A percentile compares a stretch with the other conserved stretches of the same genome.
Evolutionary conservation across 352 stramenopile genomes (phyloP).

Genomic region (Pythium dissotocum): DNA sequence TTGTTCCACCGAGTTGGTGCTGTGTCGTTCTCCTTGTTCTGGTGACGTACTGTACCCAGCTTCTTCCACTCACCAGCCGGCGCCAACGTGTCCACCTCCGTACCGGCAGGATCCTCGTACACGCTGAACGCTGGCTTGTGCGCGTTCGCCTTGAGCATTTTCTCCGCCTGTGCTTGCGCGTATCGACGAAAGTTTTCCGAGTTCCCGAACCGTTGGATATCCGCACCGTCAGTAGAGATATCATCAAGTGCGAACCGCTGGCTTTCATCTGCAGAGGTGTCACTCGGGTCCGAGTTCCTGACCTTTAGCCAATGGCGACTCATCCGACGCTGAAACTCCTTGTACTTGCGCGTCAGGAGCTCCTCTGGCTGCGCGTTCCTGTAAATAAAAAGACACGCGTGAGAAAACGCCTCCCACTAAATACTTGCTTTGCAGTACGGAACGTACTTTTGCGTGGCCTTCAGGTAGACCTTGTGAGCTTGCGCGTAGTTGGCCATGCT

Average conservation of each 20-base stretch:
- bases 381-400: slow-evolving; percentile 2
- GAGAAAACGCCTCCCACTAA: background rate
- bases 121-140: slow-evolving; percentile 87
- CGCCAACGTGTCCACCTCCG: slow-evolving; percentile 59
- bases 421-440: too few species aligned
- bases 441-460: slow-evolving; percentile 83
- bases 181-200: slow-evolving; percentile 70
- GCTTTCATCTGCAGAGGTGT: slow-evolving; percentile 39
- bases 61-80: slow-evolving; percentile 68
- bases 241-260: slow-evolving; percentile 64
- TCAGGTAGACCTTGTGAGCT: slow-evolving; percentile 86
- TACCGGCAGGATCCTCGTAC: slow-evolving; percentile 66
- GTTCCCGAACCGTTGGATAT: slow-evolving; percentile 56
- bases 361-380: slow-evolving; percentile 76
- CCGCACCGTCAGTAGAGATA: slow-evolving; percentile 46
- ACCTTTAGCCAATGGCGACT: slow-evolving; percentile 79
- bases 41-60: slow-evolving; percentile 57
- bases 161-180: slow-evolving; percentile 51
- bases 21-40: slow-evolving; percentile 83
- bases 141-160: slow-evolving; percentile 57
- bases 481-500: slow-evolving; percentile 80
- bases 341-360: slow-evolving; percentile 71
- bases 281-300: slow-evolving; percentile 40
- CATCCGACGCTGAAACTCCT: slow-evolving; percentile 84
- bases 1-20: slow-evolving; percentile 55